Base-by-base conservation (phyloP, 2,329 filamentous ascomycete genomes). In the Talaromyces pinophilus region DNA sequence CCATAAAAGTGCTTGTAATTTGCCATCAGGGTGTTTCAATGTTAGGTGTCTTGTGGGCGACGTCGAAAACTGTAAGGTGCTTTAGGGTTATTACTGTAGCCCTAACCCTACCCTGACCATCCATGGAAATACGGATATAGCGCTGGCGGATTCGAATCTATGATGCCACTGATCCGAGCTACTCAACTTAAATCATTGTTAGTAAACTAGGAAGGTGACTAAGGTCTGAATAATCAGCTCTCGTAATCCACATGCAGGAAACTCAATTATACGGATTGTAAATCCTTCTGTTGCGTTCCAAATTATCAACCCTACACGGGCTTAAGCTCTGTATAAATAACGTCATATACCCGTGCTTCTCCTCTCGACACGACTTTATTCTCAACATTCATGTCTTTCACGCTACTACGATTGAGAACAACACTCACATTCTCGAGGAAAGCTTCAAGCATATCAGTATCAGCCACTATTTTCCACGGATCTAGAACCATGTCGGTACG, bases 401-500 rank as follows among this genome's bases (percentile, higher is more conserved):
- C 64, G 28, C 33, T 59, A 25, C 28, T 62, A n/a, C 57, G 13
- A 35, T 46, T 64, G 61, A 50, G 30, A 50, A 28, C 46, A 40
- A 22, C 19, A 22, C 52, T 62, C 40, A 57, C 28, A 62, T 25
- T 63, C 46, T 48, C 65, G 19, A 63, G 17, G 13, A 63, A 40
- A 19, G n/a, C n/a, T 17, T 25, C 65, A 54, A 28, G 42, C 4
- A 25, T 42, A 50, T 30, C 55, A 46, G 19, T 63, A 0, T 40
- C 61, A 35, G 42, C 28, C 2, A 60, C 28, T 30, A 11, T 57
- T 28, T 19, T 42, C 5, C 35, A 38, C 33, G 44, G 42, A 33
- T 25, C 25, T 35, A 72, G 72, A 73, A 75, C 66, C 59, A 79
- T 79, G 77, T 70, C 77, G 62, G 77, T 79, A 76, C 62, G 73